Conservation (phyloP, 305 asterid species). For the Stenogyne calaminthoides region DNA sequence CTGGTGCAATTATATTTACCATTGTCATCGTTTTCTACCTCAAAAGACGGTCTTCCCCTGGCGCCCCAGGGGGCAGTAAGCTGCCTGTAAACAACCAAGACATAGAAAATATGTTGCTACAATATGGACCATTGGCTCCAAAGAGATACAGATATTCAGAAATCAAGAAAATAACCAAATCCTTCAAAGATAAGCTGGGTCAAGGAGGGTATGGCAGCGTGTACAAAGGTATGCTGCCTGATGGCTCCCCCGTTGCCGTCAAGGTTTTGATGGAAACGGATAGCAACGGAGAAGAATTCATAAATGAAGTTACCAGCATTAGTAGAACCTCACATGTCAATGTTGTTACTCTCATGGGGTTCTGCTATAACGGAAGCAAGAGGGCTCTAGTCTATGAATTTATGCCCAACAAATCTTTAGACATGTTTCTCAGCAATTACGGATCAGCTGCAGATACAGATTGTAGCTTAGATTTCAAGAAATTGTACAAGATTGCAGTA, state of each 20-base stretch:
- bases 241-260: conserved; percentile 46
- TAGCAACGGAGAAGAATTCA: not conserved
- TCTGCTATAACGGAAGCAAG: not conserved
- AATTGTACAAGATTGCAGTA: not conserved
- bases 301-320: not conserved
- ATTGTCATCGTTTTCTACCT: not conserved
- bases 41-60: not conserved
- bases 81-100: not conserved
- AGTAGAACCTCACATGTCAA: not conserved
- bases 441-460: not conserved
- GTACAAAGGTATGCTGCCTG: conserved; percentile 39
- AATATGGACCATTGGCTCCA: conserved; percentile 20
- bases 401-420: conserved; percentile 53
- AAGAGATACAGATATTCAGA: conserved; percentile 28
- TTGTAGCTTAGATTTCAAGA: conserved; percentile 31
- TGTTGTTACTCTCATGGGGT: not conserved
- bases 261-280: conserved; percentile 34
- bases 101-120: not conserved
- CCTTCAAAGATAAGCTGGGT: conserved; percentile 36
- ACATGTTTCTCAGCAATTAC: conserved; percentile 34
- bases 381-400: conserved; percentile 52
- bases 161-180: conserved; percentile 9
- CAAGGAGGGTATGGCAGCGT: conserved; percentile 56
- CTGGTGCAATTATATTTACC: not conserved
- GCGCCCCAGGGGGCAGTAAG: not conserved